A percentile compares a stretch with the other conserved stretches of the same genome.
Conservation (phyloP, 352 stramenopile species). For the Globisporangium barbulae region DNA sequence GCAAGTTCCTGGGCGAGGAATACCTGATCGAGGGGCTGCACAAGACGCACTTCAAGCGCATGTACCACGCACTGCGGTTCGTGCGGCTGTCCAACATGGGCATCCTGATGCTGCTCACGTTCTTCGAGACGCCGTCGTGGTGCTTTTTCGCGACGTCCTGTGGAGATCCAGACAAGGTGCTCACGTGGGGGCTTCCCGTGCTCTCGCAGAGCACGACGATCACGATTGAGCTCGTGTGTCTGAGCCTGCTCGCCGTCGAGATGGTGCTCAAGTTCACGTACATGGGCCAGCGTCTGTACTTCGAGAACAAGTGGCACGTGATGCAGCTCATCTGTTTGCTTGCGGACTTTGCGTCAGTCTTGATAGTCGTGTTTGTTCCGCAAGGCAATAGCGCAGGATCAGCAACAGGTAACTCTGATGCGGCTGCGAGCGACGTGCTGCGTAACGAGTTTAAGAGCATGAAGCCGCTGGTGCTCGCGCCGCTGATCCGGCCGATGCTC, state of each 20-base stretch:
- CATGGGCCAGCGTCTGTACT: constrained; percentile 43
- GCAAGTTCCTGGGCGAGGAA: constrained; percentile 44
- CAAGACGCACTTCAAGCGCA: constrained; percentile 45
- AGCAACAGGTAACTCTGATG: not conserved
- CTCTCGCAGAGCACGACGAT: constrained; percentile 27
- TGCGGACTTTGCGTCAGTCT: constrained; percentile 36
- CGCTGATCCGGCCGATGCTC: constrained; percentile 41
- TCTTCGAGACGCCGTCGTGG: constrained; percentile 61
- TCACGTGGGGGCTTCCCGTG: constrained; percentile 37
- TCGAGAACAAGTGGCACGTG: constrained; percentile 56
- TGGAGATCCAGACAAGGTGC: constrained; percentile 24
- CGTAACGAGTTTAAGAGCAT: constrained; percentile 3
- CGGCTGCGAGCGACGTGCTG: not conserved
- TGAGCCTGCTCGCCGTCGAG: constrained; percentile 40
- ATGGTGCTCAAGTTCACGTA: constrained; percentile 48
- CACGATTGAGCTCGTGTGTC: constrained; percentile 41
- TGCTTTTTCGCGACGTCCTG: constrained; percentile 40
- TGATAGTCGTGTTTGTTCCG: constrained; percentile 33
- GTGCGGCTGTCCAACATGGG: constrained; percentile 42
- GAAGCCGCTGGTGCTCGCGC: constrained; percentile 36
- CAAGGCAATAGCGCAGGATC: not conserved
- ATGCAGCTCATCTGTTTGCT: constrained; percentile 43
- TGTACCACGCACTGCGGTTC: constrained; percentile 45
- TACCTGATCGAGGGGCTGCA: constrained; percentile 44
- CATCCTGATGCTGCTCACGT: constrained; percentile 40